phyloP scores from a whole-genome alignment of 1,139 yeast genomes.

The Saccharomyces hybrid region DNA sequence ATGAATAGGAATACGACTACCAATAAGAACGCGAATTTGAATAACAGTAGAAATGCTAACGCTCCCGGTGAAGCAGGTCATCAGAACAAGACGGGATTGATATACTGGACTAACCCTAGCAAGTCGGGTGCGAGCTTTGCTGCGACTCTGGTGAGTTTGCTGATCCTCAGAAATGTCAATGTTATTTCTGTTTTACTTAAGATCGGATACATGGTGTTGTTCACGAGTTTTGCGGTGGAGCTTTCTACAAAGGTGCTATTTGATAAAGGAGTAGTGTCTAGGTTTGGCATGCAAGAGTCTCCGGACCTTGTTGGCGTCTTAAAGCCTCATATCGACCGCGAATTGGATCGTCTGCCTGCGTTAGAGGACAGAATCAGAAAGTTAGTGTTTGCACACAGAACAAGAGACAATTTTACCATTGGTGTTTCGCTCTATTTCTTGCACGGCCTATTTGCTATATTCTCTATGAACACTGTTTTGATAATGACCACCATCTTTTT shows the following conservation, averaged over 20 bases:
- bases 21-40: not conserved
- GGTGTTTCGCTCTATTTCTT: constrained; percentile 43
- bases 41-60: not conserved
- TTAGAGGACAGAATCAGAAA: not conserved
- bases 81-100: constrained; percentile 27
- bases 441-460: constrained; percentile 64
- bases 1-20: not conserved
- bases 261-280: constrained; percentile 62
- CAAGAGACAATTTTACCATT: constrained; percentile 17
- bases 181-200: constrained; percentile 59
- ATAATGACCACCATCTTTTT: constrained; percentile 50
- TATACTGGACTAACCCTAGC: constrained; percentile 77
- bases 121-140: constrained; percentile 70
- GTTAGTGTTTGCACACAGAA: constrained; percentile 11
- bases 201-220: constrained; percentile 24
- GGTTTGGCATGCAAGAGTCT: constrained; percentile 25
- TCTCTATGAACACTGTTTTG: constrained; percentile 61
- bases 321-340: constrained; percentile 39
- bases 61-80: not conserved
- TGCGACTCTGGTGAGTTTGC: constrained; percentile 21
- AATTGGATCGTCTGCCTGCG: constrained; percentile 8
- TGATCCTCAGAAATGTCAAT: constrained; percentile 60
- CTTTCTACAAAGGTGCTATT: constrained; percentile 55
- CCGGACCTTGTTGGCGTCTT: constrained; percentile 30
- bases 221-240: constrained; percentile 58